These are phyloP conservation scores for Curvularia sp. DNA, from an alignment of 2,329 filamentous ascomycete genomes.

Conservation along the genomic window DNA sequence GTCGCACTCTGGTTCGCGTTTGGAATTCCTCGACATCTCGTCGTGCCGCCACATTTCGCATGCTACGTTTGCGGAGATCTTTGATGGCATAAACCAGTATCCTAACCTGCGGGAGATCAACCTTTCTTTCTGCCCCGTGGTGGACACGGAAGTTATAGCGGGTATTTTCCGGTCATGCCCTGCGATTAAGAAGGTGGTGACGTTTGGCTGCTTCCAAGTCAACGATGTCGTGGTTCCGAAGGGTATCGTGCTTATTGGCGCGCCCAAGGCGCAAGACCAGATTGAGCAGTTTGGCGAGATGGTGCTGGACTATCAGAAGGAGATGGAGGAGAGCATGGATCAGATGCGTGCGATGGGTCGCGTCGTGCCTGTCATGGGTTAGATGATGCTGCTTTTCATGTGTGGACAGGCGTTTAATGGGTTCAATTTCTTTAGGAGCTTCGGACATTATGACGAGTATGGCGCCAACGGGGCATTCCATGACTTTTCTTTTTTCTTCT, in stretches of 20 bases:
- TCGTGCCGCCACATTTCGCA: slow-evolving; percentile 82
- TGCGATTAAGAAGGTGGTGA: slow-evolving; percentile 62
- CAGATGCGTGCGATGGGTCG: slow-evolving; percentile 21
- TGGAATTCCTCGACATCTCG: slow-evolving; percentile 77
- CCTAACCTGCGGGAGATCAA: slow-evolving; percentile 74
- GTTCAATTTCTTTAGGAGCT: background rate
- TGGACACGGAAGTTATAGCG: slow-evolving; percentile 70
- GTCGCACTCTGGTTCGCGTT: slow-evolving; percentile 73
- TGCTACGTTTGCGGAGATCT: slow-evolving; percentile 75
- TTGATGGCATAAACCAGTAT: slow-evolving; percentile 67
- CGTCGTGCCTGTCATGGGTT: slow-evolving; percentile 36
- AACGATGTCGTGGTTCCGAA: slow-evolving; percentile 62
- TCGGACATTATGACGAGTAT: background rate
- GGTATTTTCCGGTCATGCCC: slow-evolving; percentile 71
- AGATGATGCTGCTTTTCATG: background rate
- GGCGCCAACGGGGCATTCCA: background rate
- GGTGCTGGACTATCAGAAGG: slow-evolving; percentile 43
- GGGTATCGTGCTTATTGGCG: slow-evolving; percentile 66
- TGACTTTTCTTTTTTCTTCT: too few species aligned
- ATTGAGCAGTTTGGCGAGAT: slow-evolving; percentile 59
- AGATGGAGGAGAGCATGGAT: slow-evolving; percentile 11
- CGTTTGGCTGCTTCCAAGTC: slow-evolving; percentile 69
- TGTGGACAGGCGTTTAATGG: background rate
- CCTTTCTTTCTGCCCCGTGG: slow-evolving; percentile 74
- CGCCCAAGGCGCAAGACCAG: slow-evolving; percentile 64